Conservation (phyloP, 2,329 filamentous ascomycete genomes). For the Penicillium concentricum region DNA sequence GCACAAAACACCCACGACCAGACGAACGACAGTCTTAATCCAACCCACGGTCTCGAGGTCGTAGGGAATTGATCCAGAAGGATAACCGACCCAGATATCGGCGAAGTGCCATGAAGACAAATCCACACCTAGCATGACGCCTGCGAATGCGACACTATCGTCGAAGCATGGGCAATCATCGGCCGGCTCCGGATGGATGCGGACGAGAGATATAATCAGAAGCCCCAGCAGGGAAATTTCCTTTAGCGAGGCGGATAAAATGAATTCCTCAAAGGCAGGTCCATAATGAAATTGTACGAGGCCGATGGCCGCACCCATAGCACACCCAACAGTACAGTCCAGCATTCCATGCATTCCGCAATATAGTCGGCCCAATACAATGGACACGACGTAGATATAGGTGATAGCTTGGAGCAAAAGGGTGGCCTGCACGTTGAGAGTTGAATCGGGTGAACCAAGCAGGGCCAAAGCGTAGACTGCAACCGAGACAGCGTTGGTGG, state of each 20-base stretch:
- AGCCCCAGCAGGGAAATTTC: conserved; percentile 64
- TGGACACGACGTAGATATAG: conserved; percentile 85
- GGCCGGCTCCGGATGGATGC: conserved; percentile 90
- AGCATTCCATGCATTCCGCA: conserved; percentile 98
- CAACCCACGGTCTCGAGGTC: conserved; percentile 66
- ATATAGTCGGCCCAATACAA: conserved; percentile 87
- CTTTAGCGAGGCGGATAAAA: conserved; percentile 64
- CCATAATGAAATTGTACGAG: conserved; percentile 57
- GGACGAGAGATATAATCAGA: conserved; percentile 71
- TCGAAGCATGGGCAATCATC: conserved; percentile 98
- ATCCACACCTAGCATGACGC: conserved; percentile 82
- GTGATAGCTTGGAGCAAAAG: conserved; percentile 65
- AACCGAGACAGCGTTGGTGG: conserved; percentile 93
- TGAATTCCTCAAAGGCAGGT: conserved; percentile 65
- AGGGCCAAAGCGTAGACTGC: conserved; percentile 77
- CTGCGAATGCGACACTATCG: conserved; percentile 90
- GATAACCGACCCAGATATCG: conserved; percentile 53
- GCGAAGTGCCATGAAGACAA: conserved; percentile 81
- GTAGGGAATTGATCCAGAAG: conserved; percentile 63
- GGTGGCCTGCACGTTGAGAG: conserved; percentile 59
- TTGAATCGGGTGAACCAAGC: conserved; percentile 64
- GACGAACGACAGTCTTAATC: conserved; percentile 62
- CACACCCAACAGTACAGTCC: conserved; percentile 79
- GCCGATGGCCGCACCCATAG: conserved; percentile 68
- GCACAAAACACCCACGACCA: conserved; percentile 75